These are phyloP conservation scores for Ogataea thermomethanolica DNA, from an alignment of 805 yeast species.

Conservation along the genomic window DNA sequence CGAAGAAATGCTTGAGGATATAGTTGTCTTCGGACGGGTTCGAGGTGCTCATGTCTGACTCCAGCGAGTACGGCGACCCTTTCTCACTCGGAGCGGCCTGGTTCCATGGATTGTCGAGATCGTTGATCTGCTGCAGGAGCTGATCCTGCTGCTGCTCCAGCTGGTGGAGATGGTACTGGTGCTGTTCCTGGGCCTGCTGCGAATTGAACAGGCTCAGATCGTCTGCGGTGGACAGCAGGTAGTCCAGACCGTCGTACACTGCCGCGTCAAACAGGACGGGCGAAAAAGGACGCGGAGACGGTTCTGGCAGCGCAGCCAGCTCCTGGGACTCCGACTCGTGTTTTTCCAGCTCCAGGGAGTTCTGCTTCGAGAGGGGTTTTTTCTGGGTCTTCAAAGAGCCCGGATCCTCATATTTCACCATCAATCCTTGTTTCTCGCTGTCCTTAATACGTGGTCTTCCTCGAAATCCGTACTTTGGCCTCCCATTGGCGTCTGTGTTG, in stretches of 20 bases:
- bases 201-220: slow-evolving; percentile 15
- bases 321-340: neutral
- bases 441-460: slow-evolving; percentile 41
- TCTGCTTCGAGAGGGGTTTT: neutral
- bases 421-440: slow-evolving; percentile 13
- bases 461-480: slow-evolving; percentile 38
- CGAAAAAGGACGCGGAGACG: neutral
- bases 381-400: neutral
- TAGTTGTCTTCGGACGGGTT: slow-evolving; percentile 48
- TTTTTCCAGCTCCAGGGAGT: neutral
- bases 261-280: slow-evolving; percentile 27
- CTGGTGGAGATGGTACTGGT: slow-evolving; percentile 16
- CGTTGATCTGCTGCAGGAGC: slow-evolving; percentile 13
- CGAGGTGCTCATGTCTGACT: slow-evolving; percentile 3
- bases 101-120: slow-evolving; percentile 13
- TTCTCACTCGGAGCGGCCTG: neutral
- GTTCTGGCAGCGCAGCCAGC: too few relatives aligned
- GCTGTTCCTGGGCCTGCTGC: slow-evolving; percentile 17
- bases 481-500: slow-evolving; percentile 30
- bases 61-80: slow-evolving; percentile 6
- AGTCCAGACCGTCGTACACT: slow-evolving; percentile 31
- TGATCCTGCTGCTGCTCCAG: slow-evolving; percentile 21
- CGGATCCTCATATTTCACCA: neutral
- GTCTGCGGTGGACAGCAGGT: slow-evolving; percentile 25
- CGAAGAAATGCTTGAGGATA: slow-evolving; percentile 54